Conservation (phyloP, 345 rosid genomes). For the Noccaea caerulescens region DNA sequence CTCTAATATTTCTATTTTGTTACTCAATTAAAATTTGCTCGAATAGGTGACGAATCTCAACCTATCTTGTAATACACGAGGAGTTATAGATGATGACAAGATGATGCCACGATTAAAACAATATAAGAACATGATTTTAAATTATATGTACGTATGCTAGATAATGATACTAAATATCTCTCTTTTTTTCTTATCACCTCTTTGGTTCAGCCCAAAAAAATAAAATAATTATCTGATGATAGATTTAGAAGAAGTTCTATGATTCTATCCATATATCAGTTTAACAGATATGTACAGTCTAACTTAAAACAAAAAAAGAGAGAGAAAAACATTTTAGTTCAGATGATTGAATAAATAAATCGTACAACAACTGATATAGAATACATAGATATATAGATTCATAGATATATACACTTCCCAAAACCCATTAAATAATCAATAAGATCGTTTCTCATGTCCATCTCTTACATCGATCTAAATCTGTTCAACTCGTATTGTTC, state of each 20-base stretch:
- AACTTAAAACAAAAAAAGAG: background rate
- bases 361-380: constrained; percentile 5
- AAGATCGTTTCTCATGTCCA: background rate
- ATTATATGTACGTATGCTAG: no score
- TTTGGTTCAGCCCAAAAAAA: no score
- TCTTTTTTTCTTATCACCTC: no score
- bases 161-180: no score
- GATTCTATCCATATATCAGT: background rate
- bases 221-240: no score
- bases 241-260: background rate
- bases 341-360: constrained; percentile 11
- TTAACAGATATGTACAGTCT: background rate
- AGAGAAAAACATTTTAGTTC: constrained; percentile 9
- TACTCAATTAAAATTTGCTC: background rate
- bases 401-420: constrained; percentile 2
- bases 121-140: no score
- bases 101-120: no score
- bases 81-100: no score
- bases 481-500: constrained; percentile 58
- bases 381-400: background rate
- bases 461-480: constrained; percentile 58
- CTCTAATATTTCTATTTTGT: background rate
- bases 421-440: background rate
- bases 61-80: no score
- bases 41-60: no score